Conservation (phyloP, 306 rosid genomes). For the Trichosanthes truncata region DNA sequence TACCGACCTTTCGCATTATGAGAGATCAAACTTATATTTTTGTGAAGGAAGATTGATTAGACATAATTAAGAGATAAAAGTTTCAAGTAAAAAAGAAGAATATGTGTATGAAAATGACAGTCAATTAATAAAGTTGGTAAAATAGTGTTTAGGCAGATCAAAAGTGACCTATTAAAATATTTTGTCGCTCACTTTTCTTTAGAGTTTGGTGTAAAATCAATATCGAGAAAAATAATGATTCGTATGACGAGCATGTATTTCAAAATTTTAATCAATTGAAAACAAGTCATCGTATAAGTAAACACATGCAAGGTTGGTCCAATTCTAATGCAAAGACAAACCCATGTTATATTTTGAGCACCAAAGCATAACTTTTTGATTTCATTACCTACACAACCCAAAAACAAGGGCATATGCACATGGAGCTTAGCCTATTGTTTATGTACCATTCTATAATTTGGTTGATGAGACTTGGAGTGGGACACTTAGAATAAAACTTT, state of each 20-base stretch:
- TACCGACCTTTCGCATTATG: neutral
- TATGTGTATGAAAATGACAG: neutral
- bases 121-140: neutral
- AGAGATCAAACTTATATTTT: neutral
- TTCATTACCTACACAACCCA: neutral
- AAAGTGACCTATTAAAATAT: neutral
- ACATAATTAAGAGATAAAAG: neutral
- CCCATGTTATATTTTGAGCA: neutral
- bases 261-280: too few relatives aligned
- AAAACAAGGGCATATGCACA: neutral
- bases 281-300: neutral
- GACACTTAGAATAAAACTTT: neutral
- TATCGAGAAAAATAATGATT: neutral
- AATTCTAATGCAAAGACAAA: neutral
- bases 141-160: neutral
- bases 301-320: neutral
- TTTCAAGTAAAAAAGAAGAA: neutral
- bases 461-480: neutral
- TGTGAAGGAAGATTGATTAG: too few relatives aligned
- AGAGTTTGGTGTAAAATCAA: neutral
- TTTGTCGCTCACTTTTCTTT: neutral
- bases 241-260: neutral
- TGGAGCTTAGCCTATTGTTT: neutral
- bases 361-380: neutral
- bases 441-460: neutral